phyloP scores from a whole-genome alignment of 768 basidiomycete species.

The Amanita molliuscula region DNA sequence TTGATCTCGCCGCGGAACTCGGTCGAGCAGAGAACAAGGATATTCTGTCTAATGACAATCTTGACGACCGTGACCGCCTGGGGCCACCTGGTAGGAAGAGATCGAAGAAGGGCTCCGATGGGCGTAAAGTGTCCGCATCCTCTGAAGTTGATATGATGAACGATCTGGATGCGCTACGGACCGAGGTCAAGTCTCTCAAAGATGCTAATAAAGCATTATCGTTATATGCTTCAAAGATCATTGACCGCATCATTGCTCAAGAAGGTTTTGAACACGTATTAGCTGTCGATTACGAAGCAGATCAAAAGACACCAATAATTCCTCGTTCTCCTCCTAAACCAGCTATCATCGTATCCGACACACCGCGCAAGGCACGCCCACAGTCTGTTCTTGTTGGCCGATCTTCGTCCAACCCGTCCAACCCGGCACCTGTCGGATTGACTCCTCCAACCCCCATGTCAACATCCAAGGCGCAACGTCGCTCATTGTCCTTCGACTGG shows the following conservation, averaged over 20 bases:
- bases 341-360: constrained; percentile 14
- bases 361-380: constrained; percentile 40
- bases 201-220: constrained; percentile 95
- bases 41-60: constrained; percentile 44
- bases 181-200: constrained; percentile 85
- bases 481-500: constrained; percentile 83
- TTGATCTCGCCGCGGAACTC: constrained; percentile 86
- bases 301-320: constrained; percentile 34
- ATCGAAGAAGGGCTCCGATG: constrained; percentile 33
- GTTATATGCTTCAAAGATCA: constrained; percentile 93
- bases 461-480: constrained; percentile 41
- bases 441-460: constrained; percentile 15
- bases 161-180: constrained; percentile 67
- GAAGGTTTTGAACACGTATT: constrained; percentile 97
- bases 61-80: constrained; percentile 42
- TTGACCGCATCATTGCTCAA: constrained; percentile 92
- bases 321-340: constrained; percentile 19
- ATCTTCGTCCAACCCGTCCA: constrained; percentile 25
- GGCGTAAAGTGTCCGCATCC: constrained; percentile 24
- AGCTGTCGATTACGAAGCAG: constrained; percentile 80
- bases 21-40: constrained; percentile 89
- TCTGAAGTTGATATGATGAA: constrained; percentile 35
- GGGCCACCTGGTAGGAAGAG: constrained; percentile 38
- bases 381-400: constrained; percentile 50
- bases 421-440: constrained; percentile 19